Evolutionary conservation across 345 rosid species (phyloP), one percentile per base, ranked within the genome.

Genomic region (Heritiera fomes): DNA sequence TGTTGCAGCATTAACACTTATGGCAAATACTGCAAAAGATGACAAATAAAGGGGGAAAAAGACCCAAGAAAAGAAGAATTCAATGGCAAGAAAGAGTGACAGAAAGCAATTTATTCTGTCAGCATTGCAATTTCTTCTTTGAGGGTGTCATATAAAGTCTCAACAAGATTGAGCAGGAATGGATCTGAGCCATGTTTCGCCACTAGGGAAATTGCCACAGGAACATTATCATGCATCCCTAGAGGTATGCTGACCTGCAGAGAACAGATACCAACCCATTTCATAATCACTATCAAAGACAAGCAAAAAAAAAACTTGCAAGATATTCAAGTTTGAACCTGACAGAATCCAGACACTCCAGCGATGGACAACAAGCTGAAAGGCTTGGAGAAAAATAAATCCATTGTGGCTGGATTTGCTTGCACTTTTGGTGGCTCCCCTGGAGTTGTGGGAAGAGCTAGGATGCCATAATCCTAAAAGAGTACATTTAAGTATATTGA

Each of bases 301-400:
- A 14, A 14, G 18, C 13, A 64, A 7, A 52, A 47, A 4, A 7
- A 18, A 59, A 45, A 11, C 50, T 49, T 15, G 41, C 41, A 40
- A 7, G 53, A 60, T 38, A 68, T 17, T 66, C 30, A 40, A 59
- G 56, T 76, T 66, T 77, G 56, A 11, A 89, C 98, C 98, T 92
- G 99, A 83, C 98, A 95, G 84, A 89, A 89, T 74, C 99, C 97
- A 38, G 98, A 95, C 56, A 90, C 86, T 32, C 94, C 97, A 8
- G 93, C 90, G 56, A 95, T 81, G 1, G 95, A 91, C 66, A 91
- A 87, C 85, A 93, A 88, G 85, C 94, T 86, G 32, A 89, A 93
- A 64, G 97, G 91, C 86, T 85, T 85, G 43, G 82, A 86, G 11
- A 87, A 81, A 78, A 88, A 86, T 17, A 78, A 56, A 80, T 93